Base-by-base conservation (phyloP, 257 asterid genomes). In the Ophiorrhiza pumila region DNA sequence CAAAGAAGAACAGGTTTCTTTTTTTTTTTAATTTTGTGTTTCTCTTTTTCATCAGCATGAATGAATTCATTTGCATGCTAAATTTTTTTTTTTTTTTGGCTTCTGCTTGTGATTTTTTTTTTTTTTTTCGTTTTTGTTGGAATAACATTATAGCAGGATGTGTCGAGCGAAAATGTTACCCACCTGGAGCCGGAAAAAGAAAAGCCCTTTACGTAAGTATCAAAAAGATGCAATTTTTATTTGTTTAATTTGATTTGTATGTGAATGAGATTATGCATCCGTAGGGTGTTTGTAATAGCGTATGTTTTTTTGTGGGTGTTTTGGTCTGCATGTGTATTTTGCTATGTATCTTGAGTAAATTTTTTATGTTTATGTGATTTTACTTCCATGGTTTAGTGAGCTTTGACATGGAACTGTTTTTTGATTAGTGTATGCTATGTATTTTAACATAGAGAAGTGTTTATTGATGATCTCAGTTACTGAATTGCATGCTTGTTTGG, bases 1-100 rank as follows among this genome's bases (percentile, higher is more conserved):
- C 34, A 77, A 77, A n/a, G 80, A 77, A 35, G 77, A 77, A 45
- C 77, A 70, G 80, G 80, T 76, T 20, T 20, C 13, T n/a, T 37
- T 61, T 8, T 22, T 8, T 13, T 12, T 64, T 23, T 34, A n/a
- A n/a, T 17, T 57, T 43, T 22, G 2, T 12, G 9, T 41, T 4
- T 4, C 52, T 45, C 35, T 17, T 52, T 31, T 65, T n/a, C n/a
- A 41, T 39, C n/a, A 22, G 27, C 29, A 9, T 2, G 46, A n/a
- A 42, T 46, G 11, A 15, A 14, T 17, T 32, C 25, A 17, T 60
- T 0, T 60, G 13, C 66, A 43, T 61, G 35, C 12, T 53, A 55
- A 13, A 15, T 14, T 57, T 71, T 56, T 25, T 62, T 1, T 15
- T 37, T 27, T 50, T 35, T 5, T 29, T 29, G 25, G 8, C 25